Evolutionary conservation across 345 rosid species (phyloP).

Genomic region (Populus ilicifolia): DNA sequence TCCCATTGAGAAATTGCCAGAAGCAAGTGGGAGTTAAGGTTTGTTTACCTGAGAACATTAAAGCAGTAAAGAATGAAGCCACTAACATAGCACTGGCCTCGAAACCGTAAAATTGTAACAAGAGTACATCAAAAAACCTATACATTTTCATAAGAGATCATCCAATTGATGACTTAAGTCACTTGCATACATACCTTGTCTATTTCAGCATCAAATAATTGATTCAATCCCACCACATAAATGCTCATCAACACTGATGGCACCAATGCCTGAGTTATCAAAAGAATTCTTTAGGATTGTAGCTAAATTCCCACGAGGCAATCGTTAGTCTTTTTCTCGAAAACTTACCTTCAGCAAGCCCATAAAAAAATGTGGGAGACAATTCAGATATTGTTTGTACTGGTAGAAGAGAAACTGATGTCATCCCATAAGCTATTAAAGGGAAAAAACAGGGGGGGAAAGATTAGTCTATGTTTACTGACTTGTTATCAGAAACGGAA

Average conservation of each 20-base stretch:
- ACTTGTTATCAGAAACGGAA: neutral
- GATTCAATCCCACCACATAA: slow-evolving; percentile 35
- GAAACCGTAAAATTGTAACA: neutral
- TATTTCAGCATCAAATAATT: slow-evolving; percentile 30
- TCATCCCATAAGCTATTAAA: slow-evolving; percentile 26
- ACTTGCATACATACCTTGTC: slow-evolving; percentile 26
- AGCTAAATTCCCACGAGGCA: neutral
- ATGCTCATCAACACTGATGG: slow-evolving; percentile 31
- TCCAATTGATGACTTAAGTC: neutral
- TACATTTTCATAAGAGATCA: neutral
- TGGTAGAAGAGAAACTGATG: slow-evolving; percentile 32
- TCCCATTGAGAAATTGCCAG: slow-evolving; percentile 29
- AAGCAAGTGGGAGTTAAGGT: slow-evolving; percentile 36
- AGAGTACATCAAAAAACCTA: too few relatives aligned
- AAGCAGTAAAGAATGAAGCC: neutral
- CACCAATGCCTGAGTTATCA: slow-evolving; percentile 24
- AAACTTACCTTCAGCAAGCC: slow-evolving; percentile 29
- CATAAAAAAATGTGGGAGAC: slow-evolving; percentile 23
- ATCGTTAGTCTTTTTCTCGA: neutral
- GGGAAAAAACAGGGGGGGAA: neutral
- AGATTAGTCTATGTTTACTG: neutral
- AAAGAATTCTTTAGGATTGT: neutral
- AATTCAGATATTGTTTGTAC: slow-evolving; percentile 19
- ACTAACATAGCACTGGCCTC: neutral
- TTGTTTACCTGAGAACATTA: slow-evolving; percentile 25